Conservation (phyloP, 768 basidiomycete species). For the Dacryopinax primogenitus region DNA sequence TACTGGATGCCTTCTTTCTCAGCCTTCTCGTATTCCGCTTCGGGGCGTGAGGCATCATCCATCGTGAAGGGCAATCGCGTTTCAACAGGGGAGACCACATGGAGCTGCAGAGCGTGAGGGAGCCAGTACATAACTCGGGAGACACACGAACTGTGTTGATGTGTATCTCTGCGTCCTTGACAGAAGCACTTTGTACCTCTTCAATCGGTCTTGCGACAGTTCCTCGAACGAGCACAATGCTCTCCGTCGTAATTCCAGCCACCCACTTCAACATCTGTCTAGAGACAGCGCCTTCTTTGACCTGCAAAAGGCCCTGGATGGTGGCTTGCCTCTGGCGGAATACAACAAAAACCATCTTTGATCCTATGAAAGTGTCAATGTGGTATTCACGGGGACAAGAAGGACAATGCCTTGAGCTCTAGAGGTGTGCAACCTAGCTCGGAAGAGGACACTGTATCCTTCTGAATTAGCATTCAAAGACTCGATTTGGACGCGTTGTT, state of each 20-base stretch:
- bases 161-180: constrained; percentile 77
- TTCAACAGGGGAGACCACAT: constrained; percentile 71
- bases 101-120: constrained; percentile 40
- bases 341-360: constrained; percentile 89
- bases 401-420: constrained; percentile 56
- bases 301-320: constrained; percentile 70
- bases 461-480: constrained; percentile 48
- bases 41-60: constrained; percentile 82
- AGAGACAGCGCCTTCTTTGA: constrained; percentile 63
- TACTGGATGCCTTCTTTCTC: constrained; percentile 38
- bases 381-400: not conserved
- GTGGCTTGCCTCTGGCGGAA: constrained; percentile 77
- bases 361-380: constrained; percentile 32
- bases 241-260: constrained; percentile 62
- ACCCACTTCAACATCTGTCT: constrained; percentile 98
- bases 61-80: constrained; percentile 73
- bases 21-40: constrained; percentile 48
- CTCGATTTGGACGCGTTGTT: constrained; percentile 49
- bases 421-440: constrained; percentile 82
- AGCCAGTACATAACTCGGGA: constrained; percentile 11
- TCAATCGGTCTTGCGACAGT: constrained; percentile 63
- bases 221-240: constrained; percentile 84
- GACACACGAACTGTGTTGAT: constrained; percentile 51
- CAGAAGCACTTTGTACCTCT: constrained; percentile 80
- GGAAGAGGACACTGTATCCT: constrained; percentile 65